These are phyloP conservation scores for Yarrowia sp. DNA, from an alignment of 805 yeast genomes.

Conservation along the genomic window DNA sequence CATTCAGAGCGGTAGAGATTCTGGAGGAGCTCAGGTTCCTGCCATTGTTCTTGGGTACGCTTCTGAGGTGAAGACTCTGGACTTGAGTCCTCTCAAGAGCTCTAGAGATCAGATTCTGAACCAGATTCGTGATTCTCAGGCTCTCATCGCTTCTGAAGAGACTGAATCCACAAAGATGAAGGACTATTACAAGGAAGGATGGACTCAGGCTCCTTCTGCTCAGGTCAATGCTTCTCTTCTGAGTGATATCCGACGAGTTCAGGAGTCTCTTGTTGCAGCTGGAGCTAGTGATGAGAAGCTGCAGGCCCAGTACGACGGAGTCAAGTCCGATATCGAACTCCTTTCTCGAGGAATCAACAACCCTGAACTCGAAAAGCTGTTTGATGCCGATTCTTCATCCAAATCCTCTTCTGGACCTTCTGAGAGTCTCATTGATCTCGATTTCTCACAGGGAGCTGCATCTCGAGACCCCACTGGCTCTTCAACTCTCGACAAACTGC, in stretches of 20 bases:
- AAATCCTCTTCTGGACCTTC: slow-evolving; percentile 58
- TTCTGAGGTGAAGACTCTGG: slow-evolving; percentile 47
- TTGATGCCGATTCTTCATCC: slow-evolving; percentile 4
- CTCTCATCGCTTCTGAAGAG: slow-evolving; percentile 49
- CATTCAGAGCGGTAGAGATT: slow-evolving; percentile 2
- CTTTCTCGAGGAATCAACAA: slow-evolving; percentile 57
- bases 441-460: slow-evolving; percentile 53
- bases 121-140: slow-evolving; percentile 48
- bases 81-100: slow-evolving; percentile 49
- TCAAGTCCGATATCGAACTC: slow-evolving; percentile 54
- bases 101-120: slow-evolving; percentile 43
- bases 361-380: slow-evolving; percentile 48
- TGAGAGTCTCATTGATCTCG: slow-evolving; percentile 55
- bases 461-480: slow-evolving; percentile 41
- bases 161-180: slow-evolving; percentile 50
- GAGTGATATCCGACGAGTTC: slow-evolving; percentile 47
- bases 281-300: slow-evolving; percentile 61
- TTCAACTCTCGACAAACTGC: slow-evolving; percentile 50
- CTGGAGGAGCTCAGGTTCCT: slow-evolving; percentile 15
- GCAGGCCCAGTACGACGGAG: slow-evolving; percentile 58
- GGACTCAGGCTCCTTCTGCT: slow-evolving; percentile 53
- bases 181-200: slow-evolving; percentile 51
- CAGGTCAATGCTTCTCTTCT: slow-evolving; percentile 46
- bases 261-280: slow-evolving; percentile 52
- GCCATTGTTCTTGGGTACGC: slow-evolving; percentile 41